Conservation (phyloP, 345 rosid species). For the Gossypium sturtianum region DNA sequence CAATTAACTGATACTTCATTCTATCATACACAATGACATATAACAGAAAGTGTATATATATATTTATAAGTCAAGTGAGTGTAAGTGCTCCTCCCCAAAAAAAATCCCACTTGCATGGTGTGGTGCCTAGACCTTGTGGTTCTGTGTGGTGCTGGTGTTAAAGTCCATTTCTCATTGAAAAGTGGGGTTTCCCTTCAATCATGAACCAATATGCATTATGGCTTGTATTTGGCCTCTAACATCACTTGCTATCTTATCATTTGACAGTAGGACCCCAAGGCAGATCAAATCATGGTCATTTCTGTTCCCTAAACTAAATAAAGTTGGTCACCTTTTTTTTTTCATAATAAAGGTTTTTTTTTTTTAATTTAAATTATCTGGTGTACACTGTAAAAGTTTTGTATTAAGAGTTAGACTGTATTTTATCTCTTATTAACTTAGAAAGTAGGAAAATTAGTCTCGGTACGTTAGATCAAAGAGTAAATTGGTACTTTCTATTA, state of each 20-base stretch:
- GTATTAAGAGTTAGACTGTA: no score
- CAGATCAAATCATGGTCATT: not conserved
- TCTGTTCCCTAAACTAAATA: not conserved
- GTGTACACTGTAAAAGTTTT: no score
- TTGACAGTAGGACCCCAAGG: not conserved
- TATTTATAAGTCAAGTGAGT: not conserved
- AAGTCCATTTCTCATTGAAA: not conserved
- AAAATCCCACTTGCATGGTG: constrained; percentile 10
- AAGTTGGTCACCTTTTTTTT: no score
- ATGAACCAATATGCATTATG: constrained; percentile 7
- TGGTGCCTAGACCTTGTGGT: not conserved
- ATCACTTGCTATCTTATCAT: not conserved
- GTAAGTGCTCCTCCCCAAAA: not conserved
- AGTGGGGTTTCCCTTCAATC: constrained; percentile 3
- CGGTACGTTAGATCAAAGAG: no score
- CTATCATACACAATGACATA: not conserved
- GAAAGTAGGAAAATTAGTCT: no score
- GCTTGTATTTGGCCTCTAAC: not conserved
- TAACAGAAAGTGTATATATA: not conserved
- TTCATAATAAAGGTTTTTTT: no score
- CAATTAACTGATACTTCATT: not conserved
- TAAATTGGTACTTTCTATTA: no score
- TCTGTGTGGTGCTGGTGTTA: not conserved
- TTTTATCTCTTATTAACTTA: no score
- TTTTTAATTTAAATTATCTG: no score